These are phyloP conservation scores for Phytophthora crassamura DNA, from an alignment of 352 stramenopile genomes.

Conservation along the genomic window DNA sequence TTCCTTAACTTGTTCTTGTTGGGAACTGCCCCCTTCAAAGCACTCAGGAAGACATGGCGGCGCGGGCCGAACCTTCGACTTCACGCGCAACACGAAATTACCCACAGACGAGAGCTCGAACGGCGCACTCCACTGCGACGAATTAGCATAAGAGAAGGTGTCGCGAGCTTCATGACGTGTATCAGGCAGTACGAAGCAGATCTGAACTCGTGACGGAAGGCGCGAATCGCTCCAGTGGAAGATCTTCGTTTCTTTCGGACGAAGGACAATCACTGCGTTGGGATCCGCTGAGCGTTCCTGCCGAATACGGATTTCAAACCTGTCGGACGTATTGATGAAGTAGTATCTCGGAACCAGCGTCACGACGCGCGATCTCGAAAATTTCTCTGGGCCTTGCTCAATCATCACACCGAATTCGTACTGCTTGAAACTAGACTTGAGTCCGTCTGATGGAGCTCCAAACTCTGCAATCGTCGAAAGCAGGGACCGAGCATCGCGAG, in stretches of 20 bases:
- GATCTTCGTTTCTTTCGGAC: slow-evolving; percentile 68
- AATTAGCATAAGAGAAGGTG: slow-evolving; percentile 37
- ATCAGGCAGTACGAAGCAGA: slow-evolving; percentile 67
- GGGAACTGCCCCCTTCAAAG: slow-evolving; percentile 42
- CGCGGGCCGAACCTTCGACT: slow-evolving; percentile 57
- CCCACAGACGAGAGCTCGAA: slow-evolving; percentile 84
- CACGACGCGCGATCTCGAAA: slow-evolving; percentile 79
- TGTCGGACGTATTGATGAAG: slow-evolving; percentile 76
- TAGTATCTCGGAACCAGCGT: slow-evolving; percentile 85
- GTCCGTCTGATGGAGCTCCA: slow-evolving; percentile 25
- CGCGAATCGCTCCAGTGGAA: slow-evolving; percentile 82
- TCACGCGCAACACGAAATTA: slow-evolving; percentile 81
- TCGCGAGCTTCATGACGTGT: slow-evolving; percentile 29
- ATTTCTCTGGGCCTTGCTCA: slow-evolving; percentile 79
- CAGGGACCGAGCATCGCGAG: slow-evolving; percentile 49
- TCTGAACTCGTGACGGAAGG: slow-evolving; percentile 69
- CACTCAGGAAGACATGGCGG: slow-evolving; percentile 49
- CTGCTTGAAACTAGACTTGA: slow-evolving; percentile 61
- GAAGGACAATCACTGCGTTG: slow-evolving; percentile 49
- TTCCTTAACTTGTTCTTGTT: slow-evolving; percentile 24
- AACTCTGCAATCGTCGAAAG: slow-evolving; percentile 63
- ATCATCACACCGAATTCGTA: slow-evolving; percentile 90
- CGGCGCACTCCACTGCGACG: slow-evolving; percentile 78
- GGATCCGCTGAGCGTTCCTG: slow-evolving; percentile 58
- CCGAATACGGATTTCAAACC: slow-evolving; percentile 70